phyloP scores from a whole-genome alignment of 2,329 filamentous ascomycete species.

The Diplocarpon mali region DNA sequence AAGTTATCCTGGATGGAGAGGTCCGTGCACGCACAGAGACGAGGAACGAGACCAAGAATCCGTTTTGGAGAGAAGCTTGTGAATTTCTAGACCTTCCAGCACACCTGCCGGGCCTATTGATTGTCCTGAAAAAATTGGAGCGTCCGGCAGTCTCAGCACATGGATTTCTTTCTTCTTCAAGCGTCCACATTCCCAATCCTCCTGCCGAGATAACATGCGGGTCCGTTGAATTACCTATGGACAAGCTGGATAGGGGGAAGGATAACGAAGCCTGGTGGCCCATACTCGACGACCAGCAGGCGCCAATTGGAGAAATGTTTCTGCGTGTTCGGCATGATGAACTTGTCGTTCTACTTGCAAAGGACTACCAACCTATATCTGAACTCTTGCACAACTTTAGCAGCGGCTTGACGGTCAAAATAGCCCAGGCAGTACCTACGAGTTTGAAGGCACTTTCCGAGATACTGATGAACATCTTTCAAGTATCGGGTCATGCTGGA shows the following conservation, averaged over 20 bases:
- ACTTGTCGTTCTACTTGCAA: constrained; percentile 74
- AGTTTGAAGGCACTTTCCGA: constrained; percentile 75
- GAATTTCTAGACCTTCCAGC: constrained; percentile 66
- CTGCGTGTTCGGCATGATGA: constrained; percentile 79
- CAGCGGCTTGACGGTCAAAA: constrained; percentile 72
- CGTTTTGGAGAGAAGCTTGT: constrained; percentile 72
- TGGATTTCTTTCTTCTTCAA: constrained; percentile 24
- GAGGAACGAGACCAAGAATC: constrained; percentile 59
- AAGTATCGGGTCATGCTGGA: constrained; percentile 71
- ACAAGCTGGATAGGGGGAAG: constrained; percentile 65
- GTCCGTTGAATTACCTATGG: constrained; percentile 63
- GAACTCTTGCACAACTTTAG: constrained; percentile 78
- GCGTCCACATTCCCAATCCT: constrained; percentile 17
- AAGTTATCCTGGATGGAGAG: constrained; percentile 71
- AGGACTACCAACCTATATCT: constrained; percentile 74
- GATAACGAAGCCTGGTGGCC: constrained; percentile 85
- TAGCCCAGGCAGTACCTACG: constrained; percentile 66
- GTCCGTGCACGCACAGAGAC: constrained; percentile 64
- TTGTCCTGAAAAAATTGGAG: constrained; percentile 59
- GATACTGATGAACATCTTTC: constrained; percentile 85
- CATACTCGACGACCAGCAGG: constrained; percentile 64
- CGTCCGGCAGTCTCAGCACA: constrained; percentile 13
- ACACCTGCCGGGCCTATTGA: constrained; percentile 54
- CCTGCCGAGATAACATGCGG: constrained; percentile 48
- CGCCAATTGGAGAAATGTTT: constrained; percentile 71